A percentile compares a stretch with the other conserved stretches of the same genome.
Evolutionary conservation across 352 stramenopile species (phyloP).

Genomic region (Plasmopara halstedii): DNA sequence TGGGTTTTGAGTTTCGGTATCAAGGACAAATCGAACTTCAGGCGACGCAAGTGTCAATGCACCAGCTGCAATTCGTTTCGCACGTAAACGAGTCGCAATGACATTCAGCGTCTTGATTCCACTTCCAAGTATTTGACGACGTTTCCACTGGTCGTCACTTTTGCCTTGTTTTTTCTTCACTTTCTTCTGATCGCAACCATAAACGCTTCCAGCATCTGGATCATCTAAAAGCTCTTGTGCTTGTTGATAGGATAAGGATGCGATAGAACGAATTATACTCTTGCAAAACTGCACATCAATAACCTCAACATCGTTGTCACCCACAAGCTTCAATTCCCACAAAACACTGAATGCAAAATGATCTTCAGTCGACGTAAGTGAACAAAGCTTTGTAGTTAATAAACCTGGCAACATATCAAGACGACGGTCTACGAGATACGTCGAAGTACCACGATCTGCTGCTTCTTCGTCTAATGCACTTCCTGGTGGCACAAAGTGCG

Average conservation of each 20-base stretch:
- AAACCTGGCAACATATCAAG: conserved; percentile 98
- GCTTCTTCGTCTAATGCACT: conserved; percentile 94
- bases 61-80: conserved; percentile 92
- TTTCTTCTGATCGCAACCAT: conserved; percentile 20
- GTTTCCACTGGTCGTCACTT: conserved; percentile 22
- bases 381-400: conserved; percentile 97
- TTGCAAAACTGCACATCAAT: conserved; percentile 96
- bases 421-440: conserved; percentile 97
- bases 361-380: conserved; percentile 77
- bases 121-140: conserved; percentile 50
- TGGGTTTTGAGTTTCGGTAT: conserved; percentile 98
- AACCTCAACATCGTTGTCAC: conserved; percentile 78
- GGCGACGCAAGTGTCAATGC: conserved; percentile 96
- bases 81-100: conserved; percentile 87
- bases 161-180: conserved; percentile 39
- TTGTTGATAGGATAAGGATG: conserved; percentile 95
- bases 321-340: conserved; percentile 66
- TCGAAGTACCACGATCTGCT: conserved; percentile 88
- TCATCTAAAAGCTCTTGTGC: conserved; percentile 95
- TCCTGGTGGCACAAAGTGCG: conserved; percentile 94
- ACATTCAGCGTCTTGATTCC: conserved; percentile 89
- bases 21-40: conserved; percentile 95
- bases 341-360: conserved; percentile 80
- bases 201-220: conserved; percentile 38
- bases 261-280: conserved; percentile 96